Base-by-base conservation (phyloP, 1,284 basidiomycete species). In the Trichosporon sp. region DNA sequence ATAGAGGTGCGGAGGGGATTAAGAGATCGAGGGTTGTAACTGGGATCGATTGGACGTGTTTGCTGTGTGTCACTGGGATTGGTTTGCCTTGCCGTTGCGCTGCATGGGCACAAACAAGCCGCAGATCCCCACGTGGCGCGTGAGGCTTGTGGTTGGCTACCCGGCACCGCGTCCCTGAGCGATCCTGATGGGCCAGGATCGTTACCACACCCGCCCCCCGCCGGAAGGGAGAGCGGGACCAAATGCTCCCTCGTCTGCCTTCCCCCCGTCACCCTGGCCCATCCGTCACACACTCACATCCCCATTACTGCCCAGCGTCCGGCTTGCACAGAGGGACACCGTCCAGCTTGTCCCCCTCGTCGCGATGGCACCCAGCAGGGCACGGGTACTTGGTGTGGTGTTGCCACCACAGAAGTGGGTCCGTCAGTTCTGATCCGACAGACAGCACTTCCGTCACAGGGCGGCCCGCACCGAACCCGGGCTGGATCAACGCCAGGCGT, bases 361-460 rank as follows among this genome's bases (percentile, higher is more conserved):
- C 59, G n/a, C 59, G 59, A 32, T 8, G 31, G 59, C 59, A 63
- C 31, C 59, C 59, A n/a, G 16, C 31, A 16, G 59, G 59, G 8
- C 59, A 63, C 12, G 59, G 31, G 59, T 37, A 35, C 32, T 5
- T 1, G 4, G 14, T 14, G 59, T 63, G 31, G 65, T 61, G 51
- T 48, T 67, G 66, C 66, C 66, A 67, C 19, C 32, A n/a, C 3
- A 67, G 35, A 3, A 59, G 35, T 10, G 51, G 51, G 21, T 56
- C 37, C 51, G 66, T 67, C 51, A 21, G 35, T 32, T 67, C 54
- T 6, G 51, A 16, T 0, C 66, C 51, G 2, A 40, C 48, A 7
- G n/a, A 12, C 4, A 67, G 19, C 48, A 67, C 66, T 4, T 56
- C 12, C 8, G 66, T 67, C 14, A 67, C 54, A 12, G 66, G 66